Base-by-base conservation (phyloP, 768 basidiomycete genomes). In the Mrakia blollopis region DNA sequence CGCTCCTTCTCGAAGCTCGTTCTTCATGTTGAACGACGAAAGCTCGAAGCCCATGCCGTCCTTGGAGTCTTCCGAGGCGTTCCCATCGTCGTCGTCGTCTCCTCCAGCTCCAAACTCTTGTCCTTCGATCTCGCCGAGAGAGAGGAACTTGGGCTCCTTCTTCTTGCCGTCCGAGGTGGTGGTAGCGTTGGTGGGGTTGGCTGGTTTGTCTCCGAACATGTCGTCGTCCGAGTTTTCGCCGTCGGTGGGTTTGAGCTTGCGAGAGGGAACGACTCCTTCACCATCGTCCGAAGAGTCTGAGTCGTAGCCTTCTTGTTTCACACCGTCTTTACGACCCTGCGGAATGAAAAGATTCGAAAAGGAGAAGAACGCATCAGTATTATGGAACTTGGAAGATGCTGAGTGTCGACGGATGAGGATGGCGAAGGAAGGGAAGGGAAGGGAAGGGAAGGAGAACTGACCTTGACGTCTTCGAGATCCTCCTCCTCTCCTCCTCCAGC, bases 1-100 rank as follows among this genome's bases (percentile, higher is more conserved):
- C 82, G 94, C 93, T 54, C 97, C 97, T 84, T 98, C 96, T 81
- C 93, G 91, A 91, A 98, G 95, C 87, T 99, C 97, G 80, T 93
- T 91, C 79, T 94, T 91, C 96, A 99, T 98, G 83, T 99, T 96
- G 89, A 99, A 99, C 37, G 93, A 92, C 5, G 92, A 94, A 14
- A 99, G 80, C 82, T 95, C 91, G 84, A 85, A 96, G 2, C 96
- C 97, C 96, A 99, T 98, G 18, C 91, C 91, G 54, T 87, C 89
- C 83, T 92, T 93, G 28, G 75, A 77, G 81, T 94, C 90, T 79
- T 89, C 88, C 0, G 88, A 87, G 62, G 88, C 35, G 69, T 78
- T 79, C 16, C 81, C 80, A 7, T 80, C 82, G 47, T 79, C 80
- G 72, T 82, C 81, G 72, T 82, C 82, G 50, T 81, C 81, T n/a